Evolutionary conservation across 2,329 filamentous ascomycete species (phyloP).

Genomic region (Pseudogymnoascus sp.): DNA sequence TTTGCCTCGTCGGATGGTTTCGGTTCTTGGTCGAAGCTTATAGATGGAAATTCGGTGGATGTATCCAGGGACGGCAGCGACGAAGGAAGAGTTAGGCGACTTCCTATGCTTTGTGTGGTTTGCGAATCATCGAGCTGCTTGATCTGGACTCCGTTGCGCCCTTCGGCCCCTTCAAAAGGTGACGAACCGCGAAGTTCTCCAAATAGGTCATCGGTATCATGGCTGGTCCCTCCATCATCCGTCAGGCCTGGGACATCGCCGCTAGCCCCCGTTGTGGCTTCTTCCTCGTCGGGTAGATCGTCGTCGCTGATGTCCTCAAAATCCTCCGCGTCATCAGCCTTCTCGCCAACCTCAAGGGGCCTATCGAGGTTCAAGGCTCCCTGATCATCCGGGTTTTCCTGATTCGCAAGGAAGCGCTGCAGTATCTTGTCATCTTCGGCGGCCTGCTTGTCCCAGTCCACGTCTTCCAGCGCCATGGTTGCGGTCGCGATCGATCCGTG

Average conservation of each 20-base stretch:
- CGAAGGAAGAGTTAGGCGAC: slow-evolving; percentile 17
- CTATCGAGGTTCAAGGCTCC: slow-evolving; percentile 35
- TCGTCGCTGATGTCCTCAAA: slow-evolving; percentile 89
- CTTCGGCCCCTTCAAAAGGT: slow-evolving; percentile 21
- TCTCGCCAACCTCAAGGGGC: slow-evolving; percentile 59
- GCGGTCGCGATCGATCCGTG: neutral
- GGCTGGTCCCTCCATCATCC: slow-evolving; percentile 52
- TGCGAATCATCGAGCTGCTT: slow-evolving; percentile 22
- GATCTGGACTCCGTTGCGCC: slow-evolving; percentile 24
- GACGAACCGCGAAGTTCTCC: slow-evolving; percentile 43
- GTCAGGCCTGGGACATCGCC: slow-evolving; percentile 28
- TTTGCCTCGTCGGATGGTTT: slow-evolving; percentile 33
- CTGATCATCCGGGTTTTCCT: slow-evolving; percentile 31
- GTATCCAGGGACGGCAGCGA: slow-evolving; percentile 14
- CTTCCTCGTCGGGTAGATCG: slow-evolving; percentile 75
- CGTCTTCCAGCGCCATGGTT: slow-evolving; percentile 19
- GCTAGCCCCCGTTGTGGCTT: slow-evolving; percentile 26
- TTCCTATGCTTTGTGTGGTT: slow-evolving; percentile 14
- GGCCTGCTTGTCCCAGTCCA: slow-evolving; percentile 37
- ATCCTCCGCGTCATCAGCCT: slow-evolving; percentile 87
- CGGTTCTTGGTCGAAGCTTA: slow-evolving; percentile 37
- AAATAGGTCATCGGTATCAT: slow-evolving; percentile 58
- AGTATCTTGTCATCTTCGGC: slow-evolving; percentile 43
- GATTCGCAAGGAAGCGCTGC: slow-evolving; percentile 36
- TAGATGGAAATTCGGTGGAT: slow-evolving; percentile 26